Evolutionary conservation across 2,329 filamentous ascomycete genomes (phyloP), one percentile per base, ranked within the genome.

Genomic region (Cladophialophora yegresii): DNA sequence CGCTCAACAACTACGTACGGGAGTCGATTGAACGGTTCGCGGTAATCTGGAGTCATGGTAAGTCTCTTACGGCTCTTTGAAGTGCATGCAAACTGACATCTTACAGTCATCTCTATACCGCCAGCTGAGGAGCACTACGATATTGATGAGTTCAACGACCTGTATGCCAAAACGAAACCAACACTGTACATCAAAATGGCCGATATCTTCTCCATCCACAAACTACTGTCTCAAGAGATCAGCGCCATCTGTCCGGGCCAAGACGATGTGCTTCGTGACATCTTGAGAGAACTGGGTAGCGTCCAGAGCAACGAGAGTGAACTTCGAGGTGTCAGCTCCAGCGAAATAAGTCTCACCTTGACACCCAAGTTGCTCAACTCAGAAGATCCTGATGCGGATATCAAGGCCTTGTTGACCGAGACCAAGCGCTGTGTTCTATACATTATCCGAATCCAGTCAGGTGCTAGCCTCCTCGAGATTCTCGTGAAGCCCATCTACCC

Each of bases 101-200:
- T 26, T 26, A 49, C 67, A 83, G 83, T 98, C 66, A 91, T 99
- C 70, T 86, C 89, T 12, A 90, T 98, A 12, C 87, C 90, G 13
- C 89, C 95, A 72, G 91, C 92, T 0, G 95, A 99, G 77, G 84
- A 87, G 58, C 95, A 95, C 26, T 99, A 98, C 74, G 93, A 98
- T 76, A 97, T 99, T 75, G 95, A 99, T 75, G 95, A 98, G 76
- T 99, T 95, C 85, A 98, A 97, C 75, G 95, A 99, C 74, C 84
- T 99, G 6, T 98, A 98, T 75, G 91, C 93, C 62, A 93, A 96
- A 76, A 95, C 92, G 69, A 96, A 96, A 77, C 95, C 95, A 6
- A 98, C 93, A 0, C 83, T 99, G n/a, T 99, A 98, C 80, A 96
- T 99, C 81, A 99, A 99, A 80, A 93, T 99, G 86, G 86, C 90